Evolutionary conservation across 2,329 filamentous ascomycete genomes (phyloP), one percentile per base, ranked within the genome.

Genomic region (Lasiodiplodia citricola): DNA sequence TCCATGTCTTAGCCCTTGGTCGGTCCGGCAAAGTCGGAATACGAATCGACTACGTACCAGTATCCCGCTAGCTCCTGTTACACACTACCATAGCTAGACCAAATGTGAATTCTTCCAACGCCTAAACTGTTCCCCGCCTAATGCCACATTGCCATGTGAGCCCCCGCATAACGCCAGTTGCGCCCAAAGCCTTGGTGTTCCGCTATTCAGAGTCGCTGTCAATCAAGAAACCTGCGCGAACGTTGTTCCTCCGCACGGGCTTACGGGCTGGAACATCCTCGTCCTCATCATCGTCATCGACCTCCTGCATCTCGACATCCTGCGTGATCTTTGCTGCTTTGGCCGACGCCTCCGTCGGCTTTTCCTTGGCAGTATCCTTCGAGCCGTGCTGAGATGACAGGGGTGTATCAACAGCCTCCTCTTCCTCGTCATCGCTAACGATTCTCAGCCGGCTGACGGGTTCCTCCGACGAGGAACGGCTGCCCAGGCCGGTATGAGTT

Each of bases 151-250:
- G 37, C 56, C 56, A 47, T 60, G 21, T 60, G 35, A 41, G 52
- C 63, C 63, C 44, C 65, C 55, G 65, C 65, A 60, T 52, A 60
- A 67, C 65, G 65, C 65, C 64, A 37, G 4, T 31, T 23, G 37
- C 31, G 31, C 37, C 37, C 21, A 67, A 11, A 56, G 5, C 28
- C 7, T 10, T 38, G 16, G 44, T 56, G 38, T 28, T 13, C 50
- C 51, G 25, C 66, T 73, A 81, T 69, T 81, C 79, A 31, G 79
- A 80, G 73, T 83, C 82, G 68, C 82, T 82, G 57, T 82, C 81
- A 73, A 83, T 74, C 50, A 84, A 73, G 70, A 84, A 83, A 0
- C 80, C 81, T 47, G 79, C 82, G 64, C 82, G 75, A 52, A 75
- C 76, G 25, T 67, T 67, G 58, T 74, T 79, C 37, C 81, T 77